phyloP scores from a whole-genome alignment of 208 protist species.

The Leishmania guyanensis region DNA sequence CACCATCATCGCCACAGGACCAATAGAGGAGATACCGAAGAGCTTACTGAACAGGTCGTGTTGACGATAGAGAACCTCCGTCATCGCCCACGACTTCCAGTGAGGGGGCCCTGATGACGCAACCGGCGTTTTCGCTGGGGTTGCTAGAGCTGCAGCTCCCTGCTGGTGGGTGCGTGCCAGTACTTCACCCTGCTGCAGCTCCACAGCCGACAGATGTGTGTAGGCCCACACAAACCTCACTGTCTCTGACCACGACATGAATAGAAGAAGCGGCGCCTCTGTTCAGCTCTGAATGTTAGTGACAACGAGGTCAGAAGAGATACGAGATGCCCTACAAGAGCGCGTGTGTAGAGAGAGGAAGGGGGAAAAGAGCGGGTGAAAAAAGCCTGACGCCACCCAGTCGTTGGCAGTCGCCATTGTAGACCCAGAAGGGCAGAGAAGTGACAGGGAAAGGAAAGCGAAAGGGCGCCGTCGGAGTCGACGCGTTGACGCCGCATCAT shows the following conservation, averaged over 20 bases:
- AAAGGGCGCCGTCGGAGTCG: not conserved
- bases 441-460: not conserved
- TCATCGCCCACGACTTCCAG: constrained; percentile 60
- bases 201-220: constrained; percentile 39
- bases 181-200: constrained; percentile 18
- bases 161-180: not conserved
- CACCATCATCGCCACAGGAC: constrained; percentile 62
- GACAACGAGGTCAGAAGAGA: not conserved
- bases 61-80: constrained; percentile 54
- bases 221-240: constrained; percentile 25
- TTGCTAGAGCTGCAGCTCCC: not conserved
- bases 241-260: constrained; percentile 9
- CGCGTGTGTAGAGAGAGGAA: not conserved
- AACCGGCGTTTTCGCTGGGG: not conserved
- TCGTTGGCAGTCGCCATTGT: not conserved
- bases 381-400: not conserved
- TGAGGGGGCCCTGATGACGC: not conserved
- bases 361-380: not conserved
- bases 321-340: not conserved
- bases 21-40: constrained; percentile 57
- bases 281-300: not conserved
- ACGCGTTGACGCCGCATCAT: not conserved
- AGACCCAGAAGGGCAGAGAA: not conserved
- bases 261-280: not conserved
- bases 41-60: constrained; percentile 55